Conservation (phyloP, 139 green algal species). For the Ettlia oleoabundans region DNA sequence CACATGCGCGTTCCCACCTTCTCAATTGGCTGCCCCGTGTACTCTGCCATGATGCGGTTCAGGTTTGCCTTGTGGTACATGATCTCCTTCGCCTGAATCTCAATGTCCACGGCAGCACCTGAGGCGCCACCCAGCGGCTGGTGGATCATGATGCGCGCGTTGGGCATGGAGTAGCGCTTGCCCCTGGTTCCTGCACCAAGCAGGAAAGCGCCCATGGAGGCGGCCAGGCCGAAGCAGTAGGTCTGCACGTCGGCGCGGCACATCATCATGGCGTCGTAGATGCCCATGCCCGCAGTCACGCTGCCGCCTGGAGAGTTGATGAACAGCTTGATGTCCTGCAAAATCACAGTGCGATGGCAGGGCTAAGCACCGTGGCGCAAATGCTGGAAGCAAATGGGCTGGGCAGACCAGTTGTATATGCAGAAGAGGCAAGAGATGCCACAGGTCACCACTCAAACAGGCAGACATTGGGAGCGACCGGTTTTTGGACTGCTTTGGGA, state of each 20-base stretch:
- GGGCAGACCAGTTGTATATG: too few relatives aligned
- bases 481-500: too few relatives aligned
- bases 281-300: constrained; percentile 98
- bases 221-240: constrained; percentile 98
- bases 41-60: constrained; percentile 96
- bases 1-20: constrained; percentile 50
- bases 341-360: background rate
- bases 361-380: too few relatives aligned
- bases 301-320: constrained; percentile 99
- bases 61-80: constrained; percentile 99
- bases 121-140: constrained; percentile 97
- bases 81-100: constrained; percentile 96
- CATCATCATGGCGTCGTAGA: constrained; percentile 98
- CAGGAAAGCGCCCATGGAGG: constrained; percentile 99
- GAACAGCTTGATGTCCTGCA: constrained; percentile 98
- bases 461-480: too few relatives aligned
- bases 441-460: too few relatives aligned
- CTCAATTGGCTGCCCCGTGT: constrained; percentile 83
- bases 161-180: constrained; percentile 98
- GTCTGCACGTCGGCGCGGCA: constrained; percentile 69
- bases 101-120: constrained; percentile 89
- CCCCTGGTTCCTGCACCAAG: constrained; percentile 90
- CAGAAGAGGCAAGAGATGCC: background rate
- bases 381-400: too few relatives aligned
- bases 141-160: constrained; percentile 99